Evolutionary conservation across 164 flowering plant genomes (phyloP).

Genomic region (Macadamia integrifolia): DNA sequence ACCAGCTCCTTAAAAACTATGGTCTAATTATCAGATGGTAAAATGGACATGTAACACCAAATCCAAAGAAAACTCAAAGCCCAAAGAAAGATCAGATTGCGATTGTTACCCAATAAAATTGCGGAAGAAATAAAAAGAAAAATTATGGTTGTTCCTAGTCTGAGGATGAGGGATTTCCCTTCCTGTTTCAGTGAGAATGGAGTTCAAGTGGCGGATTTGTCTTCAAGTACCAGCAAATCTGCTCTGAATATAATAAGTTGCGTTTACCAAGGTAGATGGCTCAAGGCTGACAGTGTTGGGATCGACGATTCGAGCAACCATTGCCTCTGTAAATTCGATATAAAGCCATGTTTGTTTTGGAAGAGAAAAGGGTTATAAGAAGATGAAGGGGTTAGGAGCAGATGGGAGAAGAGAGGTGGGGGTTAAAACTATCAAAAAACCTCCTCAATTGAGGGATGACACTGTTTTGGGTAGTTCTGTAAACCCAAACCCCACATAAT

Average conservation of each 20-base stretch:
- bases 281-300: constrained; percentile 30
- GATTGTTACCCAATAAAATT: background rate
- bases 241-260: constrained; percentile 41
- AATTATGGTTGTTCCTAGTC: background rate
- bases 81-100: constrained; percentile 1
- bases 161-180: constrained; percentile 41
- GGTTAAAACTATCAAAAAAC: too few relatives aligned
- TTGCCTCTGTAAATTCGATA: constrained; percentile 32
- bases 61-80: too few relatives aligned
- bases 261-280: constrained; percentile 34
- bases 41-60: too few relatives aligned
- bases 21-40: too few relatives aligned
- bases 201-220: constrained; percentile 42
- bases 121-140: background rate
- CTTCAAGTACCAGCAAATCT: constrained; percentile 19
- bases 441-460: too few relatives aligned
- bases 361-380: constrained; percentile 30
- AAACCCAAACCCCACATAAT: too few relatives aligned
- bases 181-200: constrained; percentile 49
- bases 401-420: too few relatives aligned
- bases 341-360: constrained; percentile 41
- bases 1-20: too few relatives aligned
- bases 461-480: too few relatives aligned
- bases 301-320: constrained; percentile 28
- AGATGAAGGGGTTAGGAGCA: too few relatives aligned